Percentiles rank a stretch among this genome's conserved stretches.
Evolutionary conservation across 257 asterid species (phyloP).

Genomic region (Lycium ferocissimum): DNA sequence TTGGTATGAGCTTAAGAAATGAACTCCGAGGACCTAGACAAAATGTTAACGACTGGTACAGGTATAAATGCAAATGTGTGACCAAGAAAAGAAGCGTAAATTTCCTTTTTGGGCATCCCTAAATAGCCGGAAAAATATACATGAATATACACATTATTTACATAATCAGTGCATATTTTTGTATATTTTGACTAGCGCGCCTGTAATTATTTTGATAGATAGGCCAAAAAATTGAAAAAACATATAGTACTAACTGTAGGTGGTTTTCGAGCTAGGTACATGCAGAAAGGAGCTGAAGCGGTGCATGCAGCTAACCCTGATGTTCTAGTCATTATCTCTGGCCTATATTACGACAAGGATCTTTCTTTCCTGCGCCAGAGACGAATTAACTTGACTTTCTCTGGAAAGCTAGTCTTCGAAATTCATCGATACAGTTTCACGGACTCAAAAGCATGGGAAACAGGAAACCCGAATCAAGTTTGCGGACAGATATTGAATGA

Average conservation of each 20-base stretch:
- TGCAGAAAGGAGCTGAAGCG: conserved; percentile 58
- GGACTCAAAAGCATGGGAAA: conserved; percentile 12
- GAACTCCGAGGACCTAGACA: conserved; percentile 67
- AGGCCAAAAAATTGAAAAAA: no score
- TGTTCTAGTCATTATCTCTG: conserved; percentile 66
- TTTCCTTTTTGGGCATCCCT: not conserved
- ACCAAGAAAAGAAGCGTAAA: not conserved
- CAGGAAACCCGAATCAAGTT: conserved; percentile 12
- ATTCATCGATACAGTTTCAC: conserved; percentile 68
- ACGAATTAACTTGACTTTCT: conserved; percentile 41
- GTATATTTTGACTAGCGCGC: no score
- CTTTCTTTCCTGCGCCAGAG: conserved; percentile 47
- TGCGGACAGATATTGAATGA: conserved; percentile 30
- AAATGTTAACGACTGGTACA: conserved; percentile 58
- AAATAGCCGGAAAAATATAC: no score
- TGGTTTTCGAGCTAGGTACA: conserved; percentile 34
- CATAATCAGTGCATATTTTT: no score
- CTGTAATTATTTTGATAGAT: no score
- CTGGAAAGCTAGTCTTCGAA: conserved; percentile 65
- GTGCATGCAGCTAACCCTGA: conserved; percentile 56
- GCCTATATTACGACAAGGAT: conserved; percentile 49
- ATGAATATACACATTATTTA: no score
- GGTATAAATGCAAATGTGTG: not conserved
- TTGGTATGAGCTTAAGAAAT: conserved; percentile 78
- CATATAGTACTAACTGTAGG: not conserved